Evolutionary conservation across 257 asterid species (phyloP).

Genomic region (Solanum microdontum): DNA sequence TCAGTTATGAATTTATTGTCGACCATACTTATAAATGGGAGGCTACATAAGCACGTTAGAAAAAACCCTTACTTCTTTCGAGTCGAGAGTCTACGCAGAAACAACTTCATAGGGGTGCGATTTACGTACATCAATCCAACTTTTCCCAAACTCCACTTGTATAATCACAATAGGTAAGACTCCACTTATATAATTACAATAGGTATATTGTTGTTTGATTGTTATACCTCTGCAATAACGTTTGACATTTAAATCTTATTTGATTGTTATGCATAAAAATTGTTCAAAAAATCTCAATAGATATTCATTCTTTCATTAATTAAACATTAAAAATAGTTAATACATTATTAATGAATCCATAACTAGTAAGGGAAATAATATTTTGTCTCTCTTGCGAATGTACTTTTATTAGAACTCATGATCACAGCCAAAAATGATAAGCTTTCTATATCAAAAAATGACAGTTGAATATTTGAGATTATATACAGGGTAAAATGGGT

Average conservation of each 20-base stretch:
- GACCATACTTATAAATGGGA: no score
- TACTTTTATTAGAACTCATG: not conserved
- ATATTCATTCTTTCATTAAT: not conserved
- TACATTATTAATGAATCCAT: not conserved
- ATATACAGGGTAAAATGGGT: not conserved
- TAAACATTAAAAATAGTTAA: not conserved
- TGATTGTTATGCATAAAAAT: not conserved
- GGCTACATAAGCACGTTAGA: not conserved
- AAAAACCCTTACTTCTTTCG: not conserved
- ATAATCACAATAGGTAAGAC: no score
- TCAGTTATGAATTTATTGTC: no score
- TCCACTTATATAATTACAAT: no score
- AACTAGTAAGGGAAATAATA: not conserved
- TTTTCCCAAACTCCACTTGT: not conserved
- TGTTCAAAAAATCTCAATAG: not conserved
- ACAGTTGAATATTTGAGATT: not conserved
- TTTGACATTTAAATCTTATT: not conserved
- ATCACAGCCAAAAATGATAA: not conserved
- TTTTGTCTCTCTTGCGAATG: not conserved
- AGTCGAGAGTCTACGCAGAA: not conserved
- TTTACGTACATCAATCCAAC: not conserved
- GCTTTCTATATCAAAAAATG: not conserved
- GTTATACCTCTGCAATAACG: not conserved
- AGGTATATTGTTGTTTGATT: no score
- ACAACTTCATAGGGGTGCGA: not conserved